Conservation (phyloP, 2,329 filamentous ascomycete species). For the Clonostachys rhizophaga region DNA sequence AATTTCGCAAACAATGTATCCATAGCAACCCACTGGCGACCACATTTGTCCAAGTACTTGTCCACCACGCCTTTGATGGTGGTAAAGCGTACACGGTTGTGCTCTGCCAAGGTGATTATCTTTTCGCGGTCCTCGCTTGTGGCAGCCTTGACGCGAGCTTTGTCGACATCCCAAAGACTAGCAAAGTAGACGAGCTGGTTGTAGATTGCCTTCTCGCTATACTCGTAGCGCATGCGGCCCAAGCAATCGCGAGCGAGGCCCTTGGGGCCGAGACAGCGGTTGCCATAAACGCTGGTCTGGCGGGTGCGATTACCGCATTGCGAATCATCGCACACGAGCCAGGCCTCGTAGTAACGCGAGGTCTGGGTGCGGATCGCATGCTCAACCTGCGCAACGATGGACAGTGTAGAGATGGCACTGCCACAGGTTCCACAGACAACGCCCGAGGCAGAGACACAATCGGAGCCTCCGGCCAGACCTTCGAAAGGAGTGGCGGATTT, state of each 20-base stretch:
- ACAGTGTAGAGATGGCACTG: conserved; percentile 61
- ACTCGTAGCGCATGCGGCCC: conserved; percentile 85
- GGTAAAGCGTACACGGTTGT: conserved; percentile 76
- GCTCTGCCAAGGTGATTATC: conserved; percentile 68
- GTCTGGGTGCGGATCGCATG: conserved; percentile 74
- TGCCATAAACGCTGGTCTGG: conserved; percentile 90
- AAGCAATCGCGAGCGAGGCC: conserved; percentile 80
- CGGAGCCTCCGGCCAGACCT: conserved; percentile 58
- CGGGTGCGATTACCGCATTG: conserved; percentile 83
- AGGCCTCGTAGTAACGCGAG: conserved; percentile 85
- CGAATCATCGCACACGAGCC: conserved; percentile 85
- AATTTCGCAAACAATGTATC: conserved; percentile 74
- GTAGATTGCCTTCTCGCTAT: conserved; percentile 84
- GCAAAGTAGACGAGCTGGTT: conserved; percentile 91
- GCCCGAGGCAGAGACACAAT: conserved; percentile 67
- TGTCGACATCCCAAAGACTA: conserved; percentile 84
- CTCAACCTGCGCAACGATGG: conserved; percentile 83
- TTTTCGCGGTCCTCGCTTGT: conserved; percentile 55
- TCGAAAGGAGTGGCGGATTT: conserved; percentile 69
- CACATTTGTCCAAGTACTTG: conserved; percentile 82
- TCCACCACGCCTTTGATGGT: conserved; percentile 76
- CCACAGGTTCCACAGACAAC: conserved; percentile 70
- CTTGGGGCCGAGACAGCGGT: conserved; percentile 81
- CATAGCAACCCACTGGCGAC: conserved; percentile 91
- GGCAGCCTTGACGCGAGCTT: conserved; percentile 53